Percentiles rank a stretch among this genome's conserved stretches.
Conservation (phyloP, 768 basidiomycete genomes). For the Agrocybe praecox region DNA sequence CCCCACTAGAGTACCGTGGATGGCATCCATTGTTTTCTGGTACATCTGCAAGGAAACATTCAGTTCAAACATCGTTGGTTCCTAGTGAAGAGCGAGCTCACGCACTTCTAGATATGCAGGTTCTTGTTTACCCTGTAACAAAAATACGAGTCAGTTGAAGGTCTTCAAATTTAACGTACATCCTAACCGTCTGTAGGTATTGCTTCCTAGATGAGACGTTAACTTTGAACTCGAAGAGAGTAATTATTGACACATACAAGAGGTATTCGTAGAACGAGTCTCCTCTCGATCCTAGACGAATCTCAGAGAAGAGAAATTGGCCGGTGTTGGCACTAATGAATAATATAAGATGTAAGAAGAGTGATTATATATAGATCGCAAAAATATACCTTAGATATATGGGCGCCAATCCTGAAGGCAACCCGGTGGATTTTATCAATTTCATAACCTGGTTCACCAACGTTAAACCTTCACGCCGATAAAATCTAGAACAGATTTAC, state of each 20-base stretch:
- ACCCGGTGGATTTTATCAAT: constrained; percentile 59
- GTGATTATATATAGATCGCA: background rate
- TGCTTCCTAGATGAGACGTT: constrained; percentile 54
- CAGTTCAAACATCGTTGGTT: background rate
- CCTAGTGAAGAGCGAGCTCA: background rate
- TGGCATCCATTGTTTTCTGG: constrained; percentile 77
- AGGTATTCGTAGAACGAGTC: constrained; percentile 96
- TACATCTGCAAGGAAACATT: constrained; percentile 67
- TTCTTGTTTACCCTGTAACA: constrained; percentile 69
- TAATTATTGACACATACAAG: constrained; percentile 48
- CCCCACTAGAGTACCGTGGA: constrained; percentile 73
- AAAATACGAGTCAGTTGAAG: background rate
- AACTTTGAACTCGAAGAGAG: background rate
- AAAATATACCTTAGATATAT: constrained; percentile 76
- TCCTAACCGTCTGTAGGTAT: constrained; percentile 76
- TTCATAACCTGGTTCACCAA: constrained; percentile 53
- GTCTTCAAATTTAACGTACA: background rate
- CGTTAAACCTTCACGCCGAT: no score
- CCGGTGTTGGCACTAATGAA: constrained; percentile 40
- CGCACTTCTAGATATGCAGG: constrained; percentile 72
- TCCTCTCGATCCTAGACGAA: constrained; percentile 91
- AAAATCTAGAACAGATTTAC: constrained; percentile 33
- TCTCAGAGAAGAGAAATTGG: constrained; percentile 61
- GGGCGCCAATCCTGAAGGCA: constrained; percentile 74
- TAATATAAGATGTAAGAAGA: background rate